phyloP scores from a whole-genome alignment of 768 basidiomycete genomes.

The Tylopilus cervinicoccineus region DNA sequence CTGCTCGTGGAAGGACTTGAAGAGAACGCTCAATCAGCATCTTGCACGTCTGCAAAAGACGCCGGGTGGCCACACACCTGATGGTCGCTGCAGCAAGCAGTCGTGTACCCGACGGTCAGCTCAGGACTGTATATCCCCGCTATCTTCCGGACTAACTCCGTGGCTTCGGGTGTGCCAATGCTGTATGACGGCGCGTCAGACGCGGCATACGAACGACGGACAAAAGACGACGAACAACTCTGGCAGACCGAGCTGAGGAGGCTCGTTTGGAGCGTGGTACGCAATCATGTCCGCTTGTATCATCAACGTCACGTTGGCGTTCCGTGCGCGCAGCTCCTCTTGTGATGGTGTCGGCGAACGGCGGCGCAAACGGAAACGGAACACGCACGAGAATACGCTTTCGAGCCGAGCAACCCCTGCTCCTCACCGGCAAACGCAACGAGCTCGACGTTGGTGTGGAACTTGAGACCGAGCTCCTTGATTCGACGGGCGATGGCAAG shows the following conservation, averaged over 20 bases:
- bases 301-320: constrained; percentile 75
- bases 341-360: constrained; percentile 21
- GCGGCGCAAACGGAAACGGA: neutral
- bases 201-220: neutral
- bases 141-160: constrained; percentile 69
- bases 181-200: constrained; percentile 34
- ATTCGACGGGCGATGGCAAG: constrained; percentile 79
- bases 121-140: constrained; percentile 81
- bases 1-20: constrained; percentile 71
- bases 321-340: constrained; percentile 52
- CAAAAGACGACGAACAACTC: constrained; percentile 44
- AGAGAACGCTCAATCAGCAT: neutral
- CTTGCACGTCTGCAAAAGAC: neutral
- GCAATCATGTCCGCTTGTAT: constrained; percentile 93
- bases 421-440: constrained; percentile 90
- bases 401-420: constrained; percentile 79
- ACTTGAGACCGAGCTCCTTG: constrained; percentile 57
- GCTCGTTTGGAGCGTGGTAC: constrained; percentile 76
- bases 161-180: constrained; percentile 74
- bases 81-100: constrained; percentile 91
- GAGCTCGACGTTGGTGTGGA: constrained; percentile 75
- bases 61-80: constrained; percentile 44
- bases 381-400: constrained; percentile 70
- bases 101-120: constrained; percentile 61
- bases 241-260: constrained; percentile 80